Evolutionary conservation across 1,284 basidiomycete genomes (phyloP), one percentile per base, ranked within the genome.

Genomic region (Apiotrichum veenhuisii): DNA sequence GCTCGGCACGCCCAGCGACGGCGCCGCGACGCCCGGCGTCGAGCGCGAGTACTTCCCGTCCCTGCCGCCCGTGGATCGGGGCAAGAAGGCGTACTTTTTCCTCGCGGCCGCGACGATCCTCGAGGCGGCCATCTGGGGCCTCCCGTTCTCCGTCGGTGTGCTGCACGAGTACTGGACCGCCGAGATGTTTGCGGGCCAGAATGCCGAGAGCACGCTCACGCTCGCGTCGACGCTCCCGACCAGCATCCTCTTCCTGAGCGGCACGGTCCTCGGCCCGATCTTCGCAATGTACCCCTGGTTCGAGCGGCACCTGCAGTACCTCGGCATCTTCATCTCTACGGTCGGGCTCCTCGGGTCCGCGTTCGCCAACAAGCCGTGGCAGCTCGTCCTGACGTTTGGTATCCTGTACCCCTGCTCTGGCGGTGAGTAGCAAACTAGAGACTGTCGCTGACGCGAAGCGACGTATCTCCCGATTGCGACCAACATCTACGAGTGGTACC

Each of bases 401-500:
- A 36, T 67, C 25, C 52, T 75, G 41, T 76, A 75, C 41, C 73
- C 76, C 4, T 55, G 72, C 27, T 61, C 66, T 15, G 66, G 64
- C 37, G 60, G 71, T 71, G 42, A 59, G 68, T 65, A n/a, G 14
- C 12, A 3, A 1, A 30, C 37, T 10, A 20, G 20, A 5, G 4
- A 3, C 25, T 4, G 5, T 34, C 11, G n/a, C 14, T 52, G 15
- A 43, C 48, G 1, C 41, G 9, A 52, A 69, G 72, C 68, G 0
- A 54, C 63, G 22, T 77, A 73, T 54, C 58, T 77, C 33, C 75
- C 76, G 1, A 69, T 70, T 26, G 70, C 70, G 0, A 71, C 69
- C 3, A 59, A 72, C 40, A 51, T 77, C 20, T 75, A 73, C 59
- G 70, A 74, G 49, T 76, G 74, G 75, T 77, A 72, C 59, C 62